Evolutionary conservation across 2,329 filamentous ascomycete species (phyloP).

Genomic region (Ascochyta fabae): DNA sequence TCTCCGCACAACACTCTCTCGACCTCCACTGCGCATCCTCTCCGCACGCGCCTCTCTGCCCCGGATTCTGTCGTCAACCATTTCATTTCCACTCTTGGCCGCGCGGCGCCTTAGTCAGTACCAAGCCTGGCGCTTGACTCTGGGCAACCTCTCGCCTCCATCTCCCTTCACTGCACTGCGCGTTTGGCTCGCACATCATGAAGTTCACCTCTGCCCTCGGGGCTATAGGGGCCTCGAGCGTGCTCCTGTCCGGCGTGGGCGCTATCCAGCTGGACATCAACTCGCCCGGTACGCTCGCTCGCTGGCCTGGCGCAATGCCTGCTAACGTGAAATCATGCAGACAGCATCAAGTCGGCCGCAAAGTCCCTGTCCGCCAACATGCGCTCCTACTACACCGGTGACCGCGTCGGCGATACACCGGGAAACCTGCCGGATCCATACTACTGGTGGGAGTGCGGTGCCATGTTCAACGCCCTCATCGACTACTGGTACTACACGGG

Average conservation of each 20-base stretch:
- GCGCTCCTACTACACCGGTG: slow-evolving; percentile 70
- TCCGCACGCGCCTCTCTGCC: slow-evolving; percentile 19
- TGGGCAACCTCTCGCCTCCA: slow-evolving; percentile 20
- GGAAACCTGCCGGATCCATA: slow-evolving; percentile 60
- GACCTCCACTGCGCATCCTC: slow-evolving; percentile 3
- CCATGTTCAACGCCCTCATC: slow-evolving; percentile 49
- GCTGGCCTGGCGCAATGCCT: background rate
- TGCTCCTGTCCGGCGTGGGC: slow-evolving; percentile 40
- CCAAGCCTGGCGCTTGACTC: slow-evolving; percentile 35
- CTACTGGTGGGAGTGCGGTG: slow-evolving; percentile 54
- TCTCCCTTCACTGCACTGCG: slow-evolving; percentile 14
- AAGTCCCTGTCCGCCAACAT: slow-evolving; percentile 66
- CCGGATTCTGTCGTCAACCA: slow-evolving; percentile 33
- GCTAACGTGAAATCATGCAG: slow-evolving; percentile 50
- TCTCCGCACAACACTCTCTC: slow-evolving; percentile 4
- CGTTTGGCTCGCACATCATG: slow-evolving; percentile 34
- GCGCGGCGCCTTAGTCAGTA: slow-evolving; percentile 14
- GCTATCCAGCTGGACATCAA: slow-evolving; percentile 43
- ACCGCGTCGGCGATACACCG: slow-evolving; percentile 64
- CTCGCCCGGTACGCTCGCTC: slow-evolving; percentile 33
- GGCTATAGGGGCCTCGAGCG: slow-evolving; percentile 40
- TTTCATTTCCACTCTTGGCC: slow-evolving; percentile 10
- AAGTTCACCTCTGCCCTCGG: slow-evolving; percentile 42
- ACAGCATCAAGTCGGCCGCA: slow-evolving; percentile 67
- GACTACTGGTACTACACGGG: slow-evolving; percentile 54